A percentile compares a stretch with the other conserved stretches of the same genome.
Conservation (phyloP, 148 eudicot species). For the Vaccinium darrowii region DNA sequence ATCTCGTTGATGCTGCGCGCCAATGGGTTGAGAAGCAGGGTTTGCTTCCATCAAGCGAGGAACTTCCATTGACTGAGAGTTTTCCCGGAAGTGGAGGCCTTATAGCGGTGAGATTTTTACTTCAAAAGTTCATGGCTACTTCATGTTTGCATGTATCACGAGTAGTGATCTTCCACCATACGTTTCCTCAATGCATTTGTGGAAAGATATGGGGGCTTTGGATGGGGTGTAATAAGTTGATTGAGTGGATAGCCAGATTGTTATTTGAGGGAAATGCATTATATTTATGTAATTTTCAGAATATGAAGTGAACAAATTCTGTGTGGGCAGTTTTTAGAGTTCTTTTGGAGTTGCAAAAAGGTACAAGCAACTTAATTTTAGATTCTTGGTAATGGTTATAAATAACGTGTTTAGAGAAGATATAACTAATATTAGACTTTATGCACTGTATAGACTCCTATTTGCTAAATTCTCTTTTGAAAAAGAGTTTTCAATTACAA, state of each 20-base stretch:
- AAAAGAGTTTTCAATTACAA: not conserved
- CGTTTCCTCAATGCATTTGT: not conserved
- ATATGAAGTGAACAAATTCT: not conserved
- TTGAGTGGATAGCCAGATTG: not conserved
- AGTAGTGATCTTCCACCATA: not conserved
- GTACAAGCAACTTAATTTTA: not conserved
- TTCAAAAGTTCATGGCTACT: not conserved
- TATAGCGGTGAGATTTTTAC: slow-evolving; percentile 57
- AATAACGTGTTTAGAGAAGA: not conserved
- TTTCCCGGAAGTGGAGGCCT: slow-evolving; percentile 85
- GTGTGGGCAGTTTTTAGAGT: not conserved
- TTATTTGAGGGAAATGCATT: not conserved
- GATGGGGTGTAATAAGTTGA: not conserved
- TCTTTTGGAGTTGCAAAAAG: not conserved
- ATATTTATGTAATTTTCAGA: not conserved
- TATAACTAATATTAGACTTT: not conserved
- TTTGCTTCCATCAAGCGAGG: slow-evolving; percentile 84
- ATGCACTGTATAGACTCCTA: not conserved
- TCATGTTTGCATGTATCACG: not conserved
- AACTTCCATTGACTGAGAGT: slow-evolving; percentile 80
- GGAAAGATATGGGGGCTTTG: not conserved
- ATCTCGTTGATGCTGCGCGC: slow-evolving; percentile 92
- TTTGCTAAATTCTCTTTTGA: not conserved
- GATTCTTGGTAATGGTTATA: not conserved
- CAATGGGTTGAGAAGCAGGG: slow-evolving; percentile 99